Evolutionary conservation across 371 early-diverging fungal genomes (phyloP).

Genomic region (Mucor ambiguus): DNA sequence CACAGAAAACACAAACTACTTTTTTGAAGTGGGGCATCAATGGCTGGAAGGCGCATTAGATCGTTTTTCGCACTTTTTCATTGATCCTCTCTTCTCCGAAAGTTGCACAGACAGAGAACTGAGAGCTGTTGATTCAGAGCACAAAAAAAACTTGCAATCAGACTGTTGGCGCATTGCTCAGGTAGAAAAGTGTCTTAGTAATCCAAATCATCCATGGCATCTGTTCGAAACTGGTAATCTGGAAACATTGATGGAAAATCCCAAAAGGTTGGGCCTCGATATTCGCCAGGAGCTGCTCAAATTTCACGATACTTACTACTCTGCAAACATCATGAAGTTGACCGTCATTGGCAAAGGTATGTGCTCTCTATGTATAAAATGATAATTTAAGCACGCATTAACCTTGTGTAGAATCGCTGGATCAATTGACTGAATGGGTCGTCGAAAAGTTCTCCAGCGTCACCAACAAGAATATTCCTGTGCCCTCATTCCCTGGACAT

Average conservation of each 20-base stretch:
- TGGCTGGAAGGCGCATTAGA: slow-evolving; percentile 92
- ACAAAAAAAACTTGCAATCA: slow-evolving; percentile 89
- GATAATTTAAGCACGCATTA: neutral
- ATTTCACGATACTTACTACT: slow-evolving; percentile 88
- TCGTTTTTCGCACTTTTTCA: slow-evolving; percentile 95
- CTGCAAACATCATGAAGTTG: slow-evolving; percentile 94
- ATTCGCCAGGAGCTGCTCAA: slow-evolving; percentile 81
- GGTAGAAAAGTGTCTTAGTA: slow-evolving; percentile 74
- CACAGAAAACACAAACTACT: slow-evolving; percentile 90
- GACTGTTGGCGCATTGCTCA: slow-evolving; percentile 87
- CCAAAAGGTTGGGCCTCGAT: slow-evolving; percentile 73
- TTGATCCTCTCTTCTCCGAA: slow-evolving; percentile 84
- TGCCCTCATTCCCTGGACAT: slow-evolving; percentile 66
- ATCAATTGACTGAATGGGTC: slow-evolving; percentile 79
- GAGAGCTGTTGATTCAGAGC: slow-evolving; percentile 93
- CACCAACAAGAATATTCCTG: slow-evolving; percentile 66
- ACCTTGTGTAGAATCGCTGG: slow-evolving; percentile 69
- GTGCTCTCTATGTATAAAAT: neutral
- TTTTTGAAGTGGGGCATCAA: slow-evolving; percentile 87
- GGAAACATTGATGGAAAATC: slow-evolving; percentile 78
- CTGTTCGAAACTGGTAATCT: slow-evolving; percentile 86
- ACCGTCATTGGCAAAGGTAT: slow-evolving; percentile 89
- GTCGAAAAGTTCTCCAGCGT: slow-evolving; percentile 77
- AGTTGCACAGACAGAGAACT: slow-evolving; percentile 92
- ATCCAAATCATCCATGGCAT: slow-evolving; percentile 80